These are phyloP conservation scores for Fraxinus dipetala DNA, from an alignment of 305 asterid species.

Conservation along the genomic window DNA sequence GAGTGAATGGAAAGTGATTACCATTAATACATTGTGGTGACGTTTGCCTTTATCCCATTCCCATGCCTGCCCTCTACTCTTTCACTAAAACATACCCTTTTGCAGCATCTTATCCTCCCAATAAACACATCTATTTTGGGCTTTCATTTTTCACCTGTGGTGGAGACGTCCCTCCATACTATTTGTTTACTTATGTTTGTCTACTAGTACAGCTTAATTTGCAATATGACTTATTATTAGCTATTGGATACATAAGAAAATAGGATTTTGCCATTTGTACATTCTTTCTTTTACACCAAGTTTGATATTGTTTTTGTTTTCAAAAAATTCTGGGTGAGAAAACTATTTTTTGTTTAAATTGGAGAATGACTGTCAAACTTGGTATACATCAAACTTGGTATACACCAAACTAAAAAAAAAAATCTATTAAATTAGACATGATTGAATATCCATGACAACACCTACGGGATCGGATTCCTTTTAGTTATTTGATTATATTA, in stretches of 20 bases:
- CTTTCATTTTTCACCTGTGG: slow-evolving; percentile 38
- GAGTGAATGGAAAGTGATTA: slow-evolving; percentile 26
- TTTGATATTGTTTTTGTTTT: no score
- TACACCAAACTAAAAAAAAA: no score
- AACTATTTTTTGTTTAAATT: no score
- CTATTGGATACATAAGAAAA: not conserved
- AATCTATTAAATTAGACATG: not conserved
- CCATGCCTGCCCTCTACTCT: slow-evolving; percentile 18
- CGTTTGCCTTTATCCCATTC: slow-evolving; percentile 28
- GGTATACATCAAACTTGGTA: no score
- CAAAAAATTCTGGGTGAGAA: no score
- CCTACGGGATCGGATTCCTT: not conserved
- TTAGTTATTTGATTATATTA: not conserved
- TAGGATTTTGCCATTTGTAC: no score
- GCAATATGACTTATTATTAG: not conserved
- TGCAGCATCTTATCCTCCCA: slow-evolving; percentile 33
- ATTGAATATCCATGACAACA: not conserved
- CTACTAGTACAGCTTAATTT: not conserved
- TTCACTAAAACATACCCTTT: slow-evolving; percentile 31
- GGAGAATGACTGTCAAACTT: no score
- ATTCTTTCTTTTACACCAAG: no score
- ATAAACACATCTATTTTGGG: slow-evolving; percentile 24
- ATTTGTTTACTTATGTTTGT: slow-evolving; percentile 1
- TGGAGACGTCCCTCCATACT: slow-evolving; percentile 9
- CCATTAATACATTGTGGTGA: slow-evolving; percentile 20